Base-by-base conservation (phyloP, 2,329 filamentous ascomycete genomes). In the Cercospora citrullina region DNA sequence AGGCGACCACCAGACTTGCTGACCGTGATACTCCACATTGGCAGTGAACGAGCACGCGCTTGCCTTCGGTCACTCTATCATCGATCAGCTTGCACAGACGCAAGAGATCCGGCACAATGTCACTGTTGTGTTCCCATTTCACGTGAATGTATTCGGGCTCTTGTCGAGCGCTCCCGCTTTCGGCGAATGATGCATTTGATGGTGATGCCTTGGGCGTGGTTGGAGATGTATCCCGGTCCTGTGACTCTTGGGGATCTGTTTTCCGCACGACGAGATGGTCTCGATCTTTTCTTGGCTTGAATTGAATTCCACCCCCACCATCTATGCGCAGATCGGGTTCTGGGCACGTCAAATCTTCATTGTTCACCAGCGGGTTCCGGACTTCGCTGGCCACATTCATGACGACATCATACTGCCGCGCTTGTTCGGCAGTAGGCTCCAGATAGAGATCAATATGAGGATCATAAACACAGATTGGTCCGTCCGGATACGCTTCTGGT, bases 311-410 rank as follows among this genome's bases (percentile, higher is more conserved):
- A 69, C 75, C 68, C 69, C 77, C 73, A 72, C 67, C 78, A 70
- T 73, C 78, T 60, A 73, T 53, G 67, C 76, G 21, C 72, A 72
- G 30, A 72, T 77, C 71, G 81, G 80, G 65, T 68, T 77, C 72
- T 65, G 70, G 64, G 33, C 12, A 21, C 10, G 63, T 57, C n/a
- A 67, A 60, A 33, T 69, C 71, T 12, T 28, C 64, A 26, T 68
- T 60, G 26, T 69, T 64, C 14, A 80, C 77, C 75, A 94, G 93
- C 0, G 92, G 92, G 74, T 95, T 94, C 66, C 85, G 84, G 2
- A 95, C 92, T 79, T 96, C 92, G 67, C 90, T 89, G 1, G 92
- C 92, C 6, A 94, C 92, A 71, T 96, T 96, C 76, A 95, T 89
- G 18, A 96, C 88, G 2, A 94, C 90, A 73, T 95, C 92, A 72